Percentiles rank a stretch among this genome's conserved stretches.
Conservation (phyloP, 257 asterid genomes). For the Solanum ossicruentum region DNA sequence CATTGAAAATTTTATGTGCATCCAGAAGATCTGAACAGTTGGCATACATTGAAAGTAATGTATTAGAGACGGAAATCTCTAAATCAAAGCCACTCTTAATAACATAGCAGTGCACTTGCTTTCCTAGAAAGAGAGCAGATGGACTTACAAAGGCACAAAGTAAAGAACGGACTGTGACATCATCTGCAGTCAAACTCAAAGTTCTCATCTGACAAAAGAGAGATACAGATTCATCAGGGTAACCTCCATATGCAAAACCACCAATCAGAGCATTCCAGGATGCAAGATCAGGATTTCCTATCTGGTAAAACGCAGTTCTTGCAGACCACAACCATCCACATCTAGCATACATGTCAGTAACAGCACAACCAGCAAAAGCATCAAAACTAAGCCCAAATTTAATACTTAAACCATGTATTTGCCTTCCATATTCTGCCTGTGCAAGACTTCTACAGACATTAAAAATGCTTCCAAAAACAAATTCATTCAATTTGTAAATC, state of each 20-base stretch:
- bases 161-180: constrained; percentile 51
- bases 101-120: constrained; percentile 48
- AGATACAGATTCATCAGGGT: constrained; percentile 35
- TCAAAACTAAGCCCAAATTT: constrained; percentile 41
- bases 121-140: constrained; percentile 36
- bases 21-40: constrained; percentile 35
- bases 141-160: constrained; percentile 44
- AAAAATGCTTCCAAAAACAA: constrained; percentile 52
- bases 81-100: constrained; percentile 32
- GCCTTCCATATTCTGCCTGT: constrained; percentile 42
- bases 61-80: constrained; percentile 46
- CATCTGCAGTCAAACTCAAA: constrained; percentile 34
- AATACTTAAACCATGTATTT: constrained; percentile 47
- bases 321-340: constrained; percentile 45
- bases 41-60: constrained; percentile 57
- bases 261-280: constrained; percentile 66
- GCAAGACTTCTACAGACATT: constrained; percentile 49
- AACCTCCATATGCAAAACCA: constrained; percentile 46
- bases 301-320: constrained; percentile 37
- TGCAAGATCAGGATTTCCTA: constrained; percentile 49
- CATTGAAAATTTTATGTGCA: constrained; percentile 37
- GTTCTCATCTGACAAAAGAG: constrained; percentile 53
- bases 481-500: constrained; percentile 41
- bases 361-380: constrained; percentile 52
- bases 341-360: constrained; percentile 75